These are phyloP conservation scores for Cladosporium sp. DNA, from an alignment of 2,329 filamentous ascomycete species.

Conservation along the genomic window DNA sequence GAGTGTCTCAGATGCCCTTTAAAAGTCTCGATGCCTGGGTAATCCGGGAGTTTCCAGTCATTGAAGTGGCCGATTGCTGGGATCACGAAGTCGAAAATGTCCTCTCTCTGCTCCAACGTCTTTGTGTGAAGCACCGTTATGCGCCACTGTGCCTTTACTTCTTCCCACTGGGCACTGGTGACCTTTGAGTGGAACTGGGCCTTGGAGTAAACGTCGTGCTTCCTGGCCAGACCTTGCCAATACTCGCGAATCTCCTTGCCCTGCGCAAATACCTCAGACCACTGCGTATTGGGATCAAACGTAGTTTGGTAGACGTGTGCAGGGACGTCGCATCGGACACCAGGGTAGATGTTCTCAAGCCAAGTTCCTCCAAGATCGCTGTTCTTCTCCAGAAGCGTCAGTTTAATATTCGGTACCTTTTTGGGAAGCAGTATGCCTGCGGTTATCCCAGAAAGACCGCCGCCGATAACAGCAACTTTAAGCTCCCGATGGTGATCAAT, in stretches of 20 bases:
- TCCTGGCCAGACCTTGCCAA: constrained; percentile 58
- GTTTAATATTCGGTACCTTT: constrained; percentile 63
- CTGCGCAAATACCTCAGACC: constrained; percentile 64
- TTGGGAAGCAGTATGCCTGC: constrained; percentile 62
- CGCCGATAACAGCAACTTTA: constrained; percentile 54
- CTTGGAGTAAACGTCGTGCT: constrained; percentile 61
- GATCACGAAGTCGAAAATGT: constrained; percentile 58
- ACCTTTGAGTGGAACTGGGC: constrained; percentile 55
- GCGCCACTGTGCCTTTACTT: constrained; percentile 51
- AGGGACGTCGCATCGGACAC: constrained; percentile 65
- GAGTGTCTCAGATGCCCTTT: constrained; percentile 34
- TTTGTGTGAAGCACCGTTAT: constrained; percentile 48
- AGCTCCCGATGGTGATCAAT: constrained; percentile 25
- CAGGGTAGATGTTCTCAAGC: constrained; percentile 54
- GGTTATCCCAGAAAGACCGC: constrained; percentile 59
- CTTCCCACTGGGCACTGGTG: constrained; percentile 53
- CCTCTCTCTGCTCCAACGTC: constrained; percentile 19
- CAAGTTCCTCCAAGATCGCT: constrained; percentile 53
- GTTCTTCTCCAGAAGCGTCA: constrained; percentile 67
- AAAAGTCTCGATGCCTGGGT: constrained; percentile 39
- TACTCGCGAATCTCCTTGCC: constrained; percentile 65
- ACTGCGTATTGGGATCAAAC: constrained; percentile 64
- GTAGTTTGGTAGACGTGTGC: constrained; percentile 67
- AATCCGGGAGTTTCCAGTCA: constrained; percentile 60
- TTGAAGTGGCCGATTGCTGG: constrained; percentile 65